A percentile compares a stretch with the other conserved stretches of the same genome.
These are phyloP conservation scores for Dianthus caryophyllus DNA, from an alignment of 148 eudicot species.

Conservation along the genomic window DNA sequence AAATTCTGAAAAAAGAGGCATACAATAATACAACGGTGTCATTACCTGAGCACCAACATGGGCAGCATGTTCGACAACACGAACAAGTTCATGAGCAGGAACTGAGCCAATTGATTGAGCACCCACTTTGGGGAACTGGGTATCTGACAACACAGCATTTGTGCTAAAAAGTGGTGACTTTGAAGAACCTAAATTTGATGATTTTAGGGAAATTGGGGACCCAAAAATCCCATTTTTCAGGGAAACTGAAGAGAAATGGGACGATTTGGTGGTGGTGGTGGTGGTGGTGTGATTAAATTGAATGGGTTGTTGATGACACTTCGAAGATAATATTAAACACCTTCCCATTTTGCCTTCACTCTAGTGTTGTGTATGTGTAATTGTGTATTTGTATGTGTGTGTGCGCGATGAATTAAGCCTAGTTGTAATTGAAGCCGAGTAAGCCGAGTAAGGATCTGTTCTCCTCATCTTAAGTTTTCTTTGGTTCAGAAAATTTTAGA, in stretches of 20 bases:
- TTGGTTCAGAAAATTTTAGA: no score
- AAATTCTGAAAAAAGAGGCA: no score
- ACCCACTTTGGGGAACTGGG: slow-evolving; percentile 50
- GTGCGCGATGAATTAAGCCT: no score
- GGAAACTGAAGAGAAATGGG: slow-evolving; percentile 6
- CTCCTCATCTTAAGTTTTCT: no score
- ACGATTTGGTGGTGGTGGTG: neutral
- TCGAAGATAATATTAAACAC: slow-evolving; percentile 32
- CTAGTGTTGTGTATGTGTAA: no score
- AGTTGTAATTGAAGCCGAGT: no score
- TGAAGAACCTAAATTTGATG: slow-evolving; percentile 7
- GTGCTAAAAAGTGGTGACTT: slow-evolving; percentile 19
- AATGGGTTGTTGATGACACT: slow-evolving; percentile 19
- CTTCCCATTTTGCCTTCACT: slow-evolving; percentile 47
- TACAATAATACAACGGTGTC: no score
- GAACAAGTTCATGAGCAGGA: slow-evolving; percentile 46
- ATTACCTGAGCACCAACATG: slow-evolving; percentile 72
- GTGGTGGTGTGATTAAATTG: slow-evolving; percentile 8
- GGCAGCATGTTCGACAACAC: slow-evolving; percentile 71
- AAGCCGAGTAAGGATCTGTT: no score
- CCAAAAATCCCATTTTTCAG: slow-evolving; percentile 24
- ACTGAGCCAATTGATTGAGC: slow-evolving; percentile 58
- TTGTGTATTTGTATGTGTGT: no score
- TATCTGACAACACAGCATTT: slow-evolving; percentile 42
- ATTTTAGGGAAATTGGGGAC: slow-evolving; percentile 9